A percentile compares a stretch with the other conserved stretches of the same genome.
Evolutionary conservation across 345 rosid species (phyloP).

Genomic region (Kernera saxatilis): DNA sequence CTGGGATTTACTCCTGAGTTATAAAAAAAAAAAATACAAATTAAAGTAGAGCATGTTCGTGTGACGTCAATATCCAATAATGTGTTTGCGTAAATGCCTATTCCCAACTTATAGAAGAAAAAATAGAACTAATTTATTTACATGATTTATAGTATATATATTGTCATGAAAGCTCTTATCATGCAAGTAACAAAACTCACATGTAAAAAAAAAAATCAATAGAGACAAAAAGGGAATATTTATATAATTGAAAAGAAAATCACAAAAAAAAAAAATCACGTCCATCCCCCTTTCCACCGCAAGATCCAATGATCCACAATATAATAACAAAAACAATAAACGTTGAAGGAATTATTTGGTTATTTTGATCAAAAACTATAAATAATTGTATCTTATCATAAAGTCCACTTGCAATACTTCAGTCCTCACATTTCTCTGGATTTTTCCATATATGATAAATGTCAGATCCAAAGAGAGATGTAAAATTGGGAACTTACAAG

Average conservation of each 20-base stretch:
- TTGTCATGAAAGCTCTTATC: too few species aligned
- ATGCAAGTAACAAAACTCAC: not conserved
- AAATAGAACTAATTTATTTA: not conserved
- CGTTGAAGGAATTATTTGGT: not conserved
- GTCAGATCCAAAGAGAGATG: not conserved
- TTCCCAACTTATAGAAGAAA: not conserved
- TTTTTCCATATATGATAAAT: not conserved
- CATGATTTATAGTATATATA: too few species aligned
- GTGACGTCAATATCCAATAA: slow-evolving; percentile 10
- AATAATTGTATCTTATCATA: not conserved
- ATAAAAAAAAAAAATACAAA: too few species aligned
- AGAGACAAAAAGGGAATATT: not conserved
- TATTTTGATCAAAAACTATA: not conserved
- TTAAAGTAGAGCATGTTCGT: slow-evolving; percentile 1
- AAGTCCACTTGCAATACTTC: not conserved
- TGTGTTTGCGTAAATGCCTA: not conserved
- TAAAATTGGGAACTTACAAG: not conserved
- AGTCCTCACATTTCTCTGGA: not conserved
- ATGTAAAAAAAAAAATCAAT: not conserved
- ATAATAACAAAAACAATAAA: not conserved
- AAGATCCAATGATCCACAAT: not conserved
- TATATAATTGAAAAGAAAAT: not conserved
- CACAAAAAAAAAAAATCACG: not conserved
- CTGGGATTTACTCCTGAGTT: too few species aligned
- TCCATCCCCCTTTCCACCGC: not conserved